Base-by-base conservation (phyloP, 768 basidiomycete genomes). In the Paxillus involutus region DNA sequence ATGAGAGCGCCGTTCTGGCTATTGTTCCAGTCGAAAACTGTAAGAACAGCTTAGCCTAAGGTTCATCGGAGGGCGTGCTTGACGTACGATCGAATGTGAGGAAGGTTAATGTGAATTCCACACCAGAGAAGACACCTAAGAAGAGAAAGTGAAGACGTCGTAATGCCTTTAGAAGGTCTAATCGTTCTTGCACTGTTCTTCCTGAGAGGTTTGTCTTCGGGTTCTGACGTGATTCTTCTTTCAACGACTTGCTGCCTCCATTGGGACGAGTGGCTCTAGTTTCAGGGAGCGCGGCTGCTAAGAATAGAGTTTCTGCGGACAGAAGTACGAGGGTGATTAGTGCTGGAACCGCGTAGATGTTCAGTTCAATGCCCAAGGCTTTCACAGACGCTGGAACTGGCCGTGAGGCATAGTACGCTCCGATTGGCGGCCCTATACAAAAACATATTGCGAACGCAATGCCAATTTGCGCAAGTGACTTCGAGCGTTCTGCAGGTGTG, bases 371-470 rank as follows among this genome's bases (percentile, higher is more conserved):
- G 4, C 85, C 84, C 65, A 79, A 75, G 4, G 78, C 73, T 49
- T 70, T 76, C 60, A 86, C 67, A 12, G 84, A 79, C 13, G 78
- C 65, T 3, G 91, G 86, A 7, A 91, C 70, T 2, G 93, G 91
- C 30, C 80, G 81, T n/a, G 93, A 88, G 2, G 95, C 92, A 72
- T 98, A 94, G 75, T 94, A 96, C 2, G 96, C 96, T 47, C 96
- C 96, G 53, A 99, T 86, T 14, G 93, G 91, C 32, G 96, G 96
- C 6, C 93, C 92, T 47, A 92, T 84, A 68, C 84, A 87, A 73
- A 98, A 98, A 68, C 94, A 96, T 47, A 98, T 86, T 14, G 94
- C 91, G 64, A 99, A 99, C 0, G 97, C 96, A 44, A 98, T 91
- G 13, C 97, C 96, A 43, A 99, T 88, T 55, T 96, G 82, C 1